Conservation (phyloP, 306 rosid genomes). For the Quercus parvula region DNA sequence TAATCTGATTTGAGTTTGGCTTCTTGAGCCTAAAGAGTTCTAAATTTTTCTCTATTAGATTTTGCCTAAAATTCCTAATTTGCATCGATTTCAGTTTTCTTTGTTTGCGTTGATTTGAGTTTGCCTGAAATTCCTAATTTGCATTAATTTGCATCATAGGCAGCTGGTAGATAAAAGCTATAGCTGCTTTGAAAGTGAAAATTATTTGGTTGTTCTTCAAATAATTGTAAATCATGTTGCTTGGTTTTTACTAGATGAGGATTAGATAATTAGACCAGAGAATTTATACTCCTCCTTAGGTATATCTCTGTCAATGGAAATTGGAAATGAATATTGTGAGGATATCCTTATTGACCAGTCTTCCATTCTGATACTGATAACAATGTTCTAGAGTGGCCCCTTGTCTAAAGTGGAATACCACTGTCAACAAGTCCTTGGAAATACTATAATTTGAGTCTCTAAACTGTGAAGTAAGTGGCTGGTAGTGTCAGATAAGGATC, state of each 20-base stretch:
- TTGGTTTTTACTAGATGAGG: neutral
- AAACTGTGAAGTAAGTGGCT: neutral
- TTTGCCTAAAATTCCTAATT: too few species aligned
- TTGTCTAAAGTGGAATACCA: neutral
- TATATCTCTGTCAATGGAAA: neutral
- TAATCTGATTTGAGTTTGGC: too few species aligned
- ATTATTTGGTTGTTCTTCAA: too few species aligned
- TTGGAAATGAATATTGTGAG: neutral
- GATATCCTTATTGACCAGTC: neutral
- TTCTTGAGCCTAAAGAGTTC: too few species aligned
- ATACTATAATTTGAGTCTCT: neutral
- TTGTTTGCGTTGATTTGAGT: too few species aligned
- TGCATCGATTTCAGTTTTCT: too few species aligned
- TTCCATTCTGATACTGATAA: neutral
- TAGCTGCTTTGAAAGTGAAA: too few species aligned
- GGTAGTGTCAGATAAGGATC: neutral
- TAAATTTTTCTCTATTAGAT: too few species aligned
- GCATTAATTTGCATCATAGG: too few species aligned
- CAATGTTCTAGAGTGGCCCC: neutral
- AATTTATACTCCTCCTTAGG: neutral
- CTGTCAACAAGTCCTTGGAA: neutral
- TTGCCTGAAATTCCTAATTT: too few species aligned
- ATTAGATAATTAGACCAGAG: neutral
- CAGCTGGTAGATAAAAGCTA: too few species aligned
- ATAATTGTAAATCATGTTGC: too few species aligned